Percentiles rank a stretch among this genome's conserved stretches.
These are phyloP conservation scores for Mesembryanthemum crystallinum DNA, from an alignment of 148 eudicot species.

Conservation along the genomic window DNA sequence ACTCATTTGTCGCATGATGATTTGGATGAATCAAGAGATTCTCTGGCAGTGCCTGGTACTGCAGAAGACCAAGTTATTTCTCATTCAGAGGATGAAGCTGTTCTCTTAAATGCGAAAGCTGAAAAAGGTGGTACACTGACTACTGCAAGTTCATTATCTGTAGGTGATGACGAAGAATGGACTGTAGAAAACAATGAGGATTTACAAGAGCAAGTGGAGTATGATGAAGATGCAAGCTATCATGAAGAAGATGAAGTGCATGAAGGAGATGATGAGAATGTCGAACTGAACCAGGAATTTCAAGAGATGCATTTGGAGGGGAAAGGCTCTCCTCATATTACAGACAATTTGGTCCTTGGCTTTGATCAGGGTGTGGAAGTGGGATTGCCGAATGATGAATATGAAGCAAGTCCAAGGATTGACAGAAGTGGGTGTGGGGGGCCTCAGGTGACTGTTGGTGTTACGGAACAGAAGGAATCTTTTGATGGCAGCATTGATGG, in stretches of 20 bases:
- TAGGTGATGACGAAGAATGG: conserved; percentile 92
- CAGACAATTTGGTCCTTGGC: conserved; percentile 82
- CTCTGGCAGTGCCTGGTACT: conserved; percentile 34
- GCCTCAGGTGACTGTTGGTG: conserved; percentile 37
- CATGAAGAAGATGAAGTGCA: conserved; percentile 82
- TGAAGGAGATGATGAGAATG: conserved; percentile 57
- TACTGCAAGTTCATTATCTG: conserved; percentile 45
- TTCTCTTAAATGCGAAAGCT: conserved; percentile 31
- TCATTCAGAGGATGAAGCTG: conserved; percentile 37
- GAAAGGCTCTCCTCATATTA: conserved; percentile 37
- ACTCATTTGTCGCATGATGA: conserved; percentile 89
- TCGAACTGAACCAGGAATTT: conserved; percentile 56
- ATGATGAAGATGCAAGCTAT: conserved; percentile 83
- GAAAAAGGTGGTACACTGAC: conserved; percentile 28
- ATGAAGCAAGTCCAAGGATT: conserved; percentile 45
- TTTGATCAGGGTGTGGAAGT: conserved; percentile 96
- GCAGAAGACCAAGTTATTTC: conserved; percentile 41
- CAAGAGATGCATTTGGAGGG: conserved; percentile 55
- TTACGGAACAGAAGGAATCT: conserved; percentile 32
- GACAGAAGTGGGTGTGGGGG: conserved; percentile 37
- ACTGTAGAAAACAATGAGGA: conserved; percentile 53
- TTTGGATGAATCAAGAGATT: conserved; percentile 77
- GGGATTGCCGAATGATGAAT: conserved; percentile 67
- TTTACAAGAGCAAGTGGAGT: conserved; percentile 80
- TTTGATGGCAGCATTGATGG: conserved; percentile 37